Percentiles rank a stretch among this genome's conserved stretches.
Evolutionary conservation across 2,329 filamentous ascomycete species (phyloP).

Genomic region (Diplodia scrobiculata): DNA sequence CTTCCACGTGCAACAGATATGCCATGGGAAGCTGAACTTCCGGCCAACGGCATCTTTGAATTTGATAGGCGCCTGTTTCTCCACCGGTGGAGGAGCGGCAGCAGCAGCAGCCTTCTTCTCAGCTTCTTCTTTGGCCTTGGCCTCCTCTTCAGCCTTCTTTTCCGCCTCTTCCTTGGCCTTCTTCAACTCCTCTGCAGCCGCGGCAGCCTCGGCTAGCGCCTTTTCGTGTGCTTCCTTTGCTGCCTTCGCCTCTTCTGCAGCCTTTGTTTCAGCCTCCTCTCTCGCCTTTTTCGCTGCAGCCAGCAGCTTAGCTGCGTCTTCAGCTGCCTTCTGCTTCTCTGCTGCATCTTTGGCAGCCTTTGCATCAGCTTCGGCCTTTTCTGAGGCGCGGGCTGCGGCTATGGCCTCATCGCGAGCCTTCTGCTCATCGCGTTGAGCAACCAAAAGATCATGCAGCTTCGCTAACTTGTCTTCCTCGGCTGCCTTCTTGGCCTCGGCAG

Average conservation of each 20-base stretch:
- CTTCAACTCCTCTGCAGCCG: conserved; percentile 57
- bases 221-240: conserved; percentile 36
- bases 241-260: conserved; percentile 39
- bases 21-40: conserved; percentile 90
- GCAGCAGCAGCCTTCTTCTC: conserved; percentile 49
- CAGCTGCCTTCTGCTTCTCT: conserved; percentile 49
- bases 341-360: conserved; percentile 56
- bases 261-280: conserved; percentile 39
- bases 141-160: conserved; percentile 53
- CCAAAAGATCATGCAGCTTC: conserved; percentile 45
- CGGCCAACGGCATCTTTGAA: conserved; percentile 91
- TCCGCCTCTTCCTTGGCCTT: conserved; percentile 55
- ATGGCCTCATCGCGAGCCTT: conserved; percentile 42
- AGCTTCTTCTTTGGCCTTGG: conserved; percentile 45
- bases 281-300: conserved; percentile 40
- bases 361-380: conserved; percentile 46
- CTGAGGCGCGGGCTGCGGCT: conserved; percentile 33
- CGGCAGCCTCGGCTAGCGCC: conserved; percentile 48
- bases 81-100: conserved; percentile 52
- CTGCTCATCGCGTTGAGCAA: conserved; percentile 48
- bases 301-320: conserved; percentile 38
- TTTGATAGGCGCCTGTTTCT: conserved; percentile 72
- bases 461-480: conserved; percentile 40
- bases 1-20: conserved; percentile 80
- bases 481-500: conserved; percentile 41